These are phyloP conservation scores for Ambrosia artemisiifolia DNA, from an alignment of 129 eudicot species.

Conservation along the genomic window DNA sequence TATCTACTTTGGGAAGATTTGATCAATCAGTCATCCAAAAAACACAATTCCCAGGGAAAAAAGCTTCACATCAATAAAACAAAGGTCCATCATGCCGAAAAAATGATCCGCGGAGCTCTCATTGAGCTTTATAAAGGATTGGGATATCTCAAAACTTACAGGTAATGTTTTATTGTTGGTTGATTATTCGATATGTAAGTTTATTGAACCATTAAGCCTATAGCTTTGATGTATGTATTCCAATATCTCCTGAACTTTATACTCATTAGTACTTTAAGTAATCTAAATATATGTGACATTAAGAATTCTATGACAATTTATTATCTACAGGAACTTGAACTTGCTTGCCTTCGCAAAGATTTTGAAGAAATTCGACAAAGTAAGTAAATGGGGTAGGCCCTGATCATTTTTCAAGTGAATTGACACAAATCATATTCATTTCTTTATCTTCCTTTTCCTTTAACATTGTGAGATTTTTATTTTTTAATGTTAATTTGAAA, in stretches of 20 bases:
- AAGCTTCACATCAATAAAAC: slow-evolving; percentile 70
- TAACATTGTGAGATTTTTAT: too few species aligned
- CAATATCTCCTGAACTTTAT: not conserved
- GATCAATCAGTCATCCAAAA: slow-evolving; percentile 71
- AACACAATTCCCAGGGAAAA: slow-evolving; percentile 49
- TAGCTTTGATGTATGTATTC: not conserved
- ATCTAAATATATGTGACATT: not conserved
- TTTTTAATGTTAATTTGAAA: too few species aligned
- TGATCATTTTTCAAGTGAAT: not conserved
- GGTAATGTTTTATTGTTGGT: slow-evolving; percentile 40
- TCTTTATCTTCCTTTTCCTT: not conserved
- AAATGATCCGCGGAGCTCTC: slow-evolving; percentile 91
- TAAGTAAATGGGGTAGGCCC: slow-evolving; percentile 35
- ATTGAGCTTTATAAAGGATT: slow-evolving; percentile 93
- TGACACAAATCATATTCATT: not conserved
- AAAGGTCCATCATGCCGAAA: slow-evolving; percentile 86
- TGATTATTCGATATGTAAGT: not conserved
- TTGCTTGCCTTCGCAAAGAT: slow-evolving; percentile 96
- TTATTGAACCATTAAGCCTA: not conserved
- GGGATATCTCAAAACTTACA: slow-evolving; percentile 88
- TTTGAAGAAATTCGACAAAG: slow-evolving; percentile 98
- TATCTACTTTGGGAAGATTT: slow-evolving; percentile 87
- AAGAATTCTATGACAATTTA: not conserved
- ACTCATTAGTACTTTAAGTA: not conserved
- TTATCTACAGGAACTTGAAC: slow-evolving; percentile 78